These are phyloP conservation scores for Orychophragmus violaceus DNA, from an alignment of 345 rosid genomes.

Conservation along the genomic window DNA sequence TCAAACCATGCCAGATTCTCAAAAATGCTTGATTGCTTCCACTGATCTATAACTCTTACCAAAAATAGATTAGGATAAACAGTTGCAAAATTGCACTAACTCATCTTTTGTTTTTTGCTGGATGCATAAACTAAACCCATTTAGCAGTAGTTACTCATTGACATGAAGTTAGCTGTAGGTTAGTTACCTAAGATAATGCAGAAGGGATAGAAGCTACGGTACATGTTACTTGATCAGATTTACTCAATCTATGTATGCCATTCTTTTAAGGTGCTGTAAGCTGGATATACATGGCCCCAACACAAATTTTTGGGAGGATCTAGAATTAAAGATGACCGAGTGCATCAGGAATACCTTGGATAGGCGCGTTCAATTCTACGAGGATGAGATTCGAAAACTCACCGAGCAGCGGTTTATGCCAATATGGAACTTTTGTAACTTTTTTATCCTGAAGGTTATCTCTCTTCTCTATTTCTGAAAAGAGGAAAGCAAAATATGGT, in stretches of 20 bases:
- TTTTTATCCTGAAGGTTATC: constrained; percentile 89
- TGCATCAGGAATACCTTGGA: constrained; percentile 81
- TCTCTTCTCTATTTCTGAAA: constrained; percentile 29
- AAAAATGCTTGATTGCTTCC: background rate
- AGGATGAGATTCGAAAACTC: constrained; percentile 95
- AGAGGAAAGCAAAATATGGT: background rate
- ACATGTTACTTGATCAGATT: background rate
- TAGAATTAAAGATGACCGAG: constrained; percentile 78
- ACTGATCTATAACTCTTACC: background rate
- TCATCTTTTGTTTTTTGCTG: background rate
- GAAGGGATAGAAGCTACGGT: background rate
- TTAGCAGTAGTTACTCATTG: constrained; percentile 1
- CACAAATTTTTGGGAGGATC: constrained; percentile 86
- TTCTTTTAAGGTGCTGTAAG: constrained; percentile 79
- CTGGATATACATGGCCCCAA: constrained; percentile 77
- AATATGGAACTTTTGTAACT: constrained; percentile 93
- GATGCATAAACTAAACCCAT: constrained; percentile 7
- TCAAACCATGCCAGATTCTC: background rate
- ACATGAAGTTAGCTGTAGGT: background rate
- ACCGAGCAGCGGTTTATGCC: constrained; percentile 93
- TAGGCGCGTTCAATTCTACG: constrained; percentile 82
- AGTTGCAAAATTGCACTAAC: background rate
- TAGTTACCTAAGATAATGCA: background rate
- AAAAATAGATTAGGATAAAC: background rate
- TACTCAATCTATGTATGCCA: background rate